Percentiles rank a stretch among this genome's conserved stretches.
These are phyloP conservation scores for Claviceps monticola DNA, from an alignment of 2,329 filamentous ascomycete species.

Conservation along the genomic window DNA sequence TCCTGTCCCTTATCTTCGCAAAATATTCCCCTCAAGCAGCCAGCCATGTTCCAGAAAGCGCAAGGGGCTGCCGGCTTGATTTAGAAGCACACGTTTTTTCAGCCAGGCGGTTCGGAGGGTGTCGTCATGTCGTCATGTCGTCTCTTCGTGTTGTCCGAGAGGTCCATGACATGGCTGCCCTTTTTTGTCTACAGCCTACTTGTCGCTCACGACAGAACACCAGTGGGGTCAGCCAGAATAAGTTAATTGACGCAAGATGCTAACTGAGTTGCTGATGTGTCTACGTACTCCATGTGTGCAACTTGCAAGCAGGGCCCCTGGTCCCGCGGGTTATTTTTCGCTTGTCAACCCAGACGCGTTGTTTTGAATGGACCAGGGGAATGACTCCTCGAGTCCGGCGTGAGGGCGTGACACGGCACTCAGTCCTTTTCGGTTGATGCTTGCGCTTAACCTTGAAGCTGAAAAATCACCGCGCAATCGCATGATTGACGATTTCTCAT, in stretches of 20 bases:
- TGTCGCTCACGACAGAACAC: not conserved
- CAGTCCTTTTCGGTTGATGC: not conserved
- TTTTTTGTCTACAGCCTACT: not conserved
- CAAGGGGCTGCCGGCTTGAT: not conserved
- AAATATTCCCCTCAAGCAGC: not conserved
- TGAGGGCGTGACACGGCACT: not conserved
- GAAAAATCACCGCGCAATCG: not conserved
- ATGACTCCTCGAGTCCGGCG: not conserved
- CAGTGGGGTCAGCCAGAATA: not conserved
- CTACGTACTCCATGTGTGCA: not conserved
- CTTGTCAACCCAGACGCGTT: not conserved
- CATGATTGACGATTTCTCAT: not conserved
- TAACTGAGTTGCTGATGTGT: not conserved
- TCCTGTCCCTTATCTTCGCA: conserved; percentile 5
- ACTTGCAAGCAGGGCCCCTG: not conserved
- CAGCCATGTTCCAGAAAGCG: not conserved
- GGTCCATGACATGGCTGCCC: no score
- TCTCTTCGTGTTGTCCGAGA: no score
- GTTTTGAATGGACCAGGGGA: not conserved
- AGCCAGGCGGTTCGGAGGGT: not conserved
- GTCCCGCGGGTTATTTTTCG: not conserved
- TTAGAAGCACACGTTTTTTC: not conserved
- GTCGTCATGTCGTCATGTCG: no score
- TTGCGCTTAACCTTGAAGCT: not conserved
- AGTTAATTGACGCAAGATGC: not conserved